A percentile compares a stretch with the other conserved stretches of the same genome.
Evolutionary conservation across 495 filamentous ascomycete genomes (phyloP).

Genomic region (Daldinia grandis): DNA sequence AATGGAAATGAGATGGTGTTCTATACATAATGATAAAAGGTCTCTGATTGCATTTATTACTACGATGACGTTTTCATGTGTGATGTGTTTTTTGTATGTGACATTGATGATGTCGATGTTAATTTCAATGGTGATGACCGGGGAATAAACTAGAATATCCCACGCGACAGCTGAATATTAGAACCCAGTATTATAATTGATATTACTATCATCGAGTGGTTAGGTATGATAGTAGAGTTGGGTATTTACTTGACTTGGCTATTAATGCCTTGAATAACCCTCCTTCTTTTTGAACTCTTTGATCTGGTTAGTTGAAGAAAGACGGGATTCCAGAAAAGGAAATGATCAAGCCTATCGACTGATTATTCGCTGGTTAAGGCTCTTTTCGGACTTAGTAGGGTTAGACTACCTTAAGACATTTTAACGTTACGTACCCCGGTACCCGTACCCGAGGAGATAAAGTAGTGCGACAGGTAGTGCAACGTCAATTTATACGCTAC

Average conservation of each 20-base stretch:
- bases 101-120: neutral
- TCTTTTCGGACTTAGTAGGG: neutral
- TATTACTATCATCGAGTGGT: neutral
- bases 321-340: neutral
- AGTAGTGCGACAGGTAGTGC: neutral
- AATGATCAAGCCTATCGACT: neutral
- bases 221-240: neutral
- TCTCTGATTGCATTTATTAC: conserved; percentile 31
- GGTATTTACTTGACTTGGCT: neutral
- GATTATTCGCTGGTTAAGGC: neutral
- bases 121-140: too few relatives aligned
- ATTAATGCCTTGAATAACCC: neutral
- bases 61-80: conserved; percentile 1
- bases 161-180: neutral
- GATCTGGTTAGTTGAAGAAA: neutral
- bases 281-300: neutral
- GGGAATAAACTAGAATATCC: neutral
- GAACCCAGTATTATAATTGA: neutral
- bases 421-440: neutral
- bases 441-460: neutral
- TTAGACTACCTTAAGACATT: neutral
- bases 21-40: conserved; percentile 35
- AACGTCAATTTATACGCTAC: neutral
- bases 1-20: conserved; percentile 42
- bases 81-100: neutral